Evolutionary conservation across 371 early-diverging fungal species (phyloP).

Genomic region (Catenaria anguillulae): DNA sequence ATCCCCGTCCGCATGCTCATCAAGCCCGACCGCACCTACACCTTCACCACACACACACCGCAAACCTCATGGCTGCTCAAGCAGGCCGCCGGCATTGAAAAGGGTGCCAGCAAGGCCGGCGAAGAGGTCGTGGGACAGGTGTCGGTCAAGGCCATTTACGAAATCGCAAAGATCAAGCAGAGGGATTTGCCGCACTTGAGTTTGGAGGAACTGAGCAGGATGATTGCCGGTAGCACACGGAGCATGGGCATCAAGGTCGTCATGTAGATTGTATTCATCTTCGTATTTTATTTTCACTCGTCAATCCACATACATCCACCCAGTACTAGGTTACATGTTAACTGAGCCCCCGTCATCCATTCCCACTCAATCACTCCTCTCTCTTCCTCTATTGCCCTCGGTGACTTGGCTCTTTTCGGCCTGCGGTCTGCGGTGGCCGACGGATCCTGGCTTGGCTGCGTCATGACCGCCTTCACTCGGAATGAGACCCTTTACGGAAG

Average conservation of each 20-base stretch:
- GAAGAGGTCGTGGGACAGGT: slow-evolving; percentile 59
- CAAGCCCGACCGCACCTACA: slow-evolving; percentile 81
- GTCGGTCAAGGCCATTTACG: slow-evolving; percentile 82
- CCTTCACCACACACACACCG: slow-evolving; percentile 74
- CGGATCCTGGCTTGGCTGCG: too few species aligned
- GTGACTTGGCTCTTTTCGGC: too few species aligned
- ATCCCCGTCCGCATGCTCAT: slow-evolving; percentile 69
- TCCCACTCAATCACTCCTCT: too few species aligned
- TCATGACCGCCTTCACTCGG: too few species aligned
- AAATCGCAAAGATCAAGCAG: slow-evolving; percentile 82
- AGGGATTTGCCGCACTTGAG: slow-evolving; percentile 57
- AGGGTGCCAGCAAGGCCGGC: slow-evolving; percentile 67
- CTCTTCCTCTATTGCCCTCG: too few species aligned
- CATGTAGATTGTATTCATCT: neutral
- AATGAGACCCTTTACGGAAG: too few species aligned
- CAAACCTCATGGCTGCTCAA: slow-evolving; percentile 78
- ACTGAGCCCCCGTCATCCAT: too few species aligned
- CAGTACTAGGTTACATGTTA: too few species aligned
- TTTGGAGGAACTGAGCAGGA: slow-evolving; percentile 53
- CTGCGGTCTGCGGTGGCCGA: too few species aligned
- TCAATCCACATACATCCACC: too few species aligned
- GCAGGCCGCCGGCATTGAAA: slow-evolving; percentile 77
- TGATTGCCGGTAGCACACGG: slow-evolving; percentile 64
- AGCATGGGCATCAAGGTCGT: slow-evolving; percentile 79
- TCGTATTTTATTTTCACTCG: neutral